Conservation (phyloP, 192 early-diverging fungal species). For the Coemansia sp. region DNA sequence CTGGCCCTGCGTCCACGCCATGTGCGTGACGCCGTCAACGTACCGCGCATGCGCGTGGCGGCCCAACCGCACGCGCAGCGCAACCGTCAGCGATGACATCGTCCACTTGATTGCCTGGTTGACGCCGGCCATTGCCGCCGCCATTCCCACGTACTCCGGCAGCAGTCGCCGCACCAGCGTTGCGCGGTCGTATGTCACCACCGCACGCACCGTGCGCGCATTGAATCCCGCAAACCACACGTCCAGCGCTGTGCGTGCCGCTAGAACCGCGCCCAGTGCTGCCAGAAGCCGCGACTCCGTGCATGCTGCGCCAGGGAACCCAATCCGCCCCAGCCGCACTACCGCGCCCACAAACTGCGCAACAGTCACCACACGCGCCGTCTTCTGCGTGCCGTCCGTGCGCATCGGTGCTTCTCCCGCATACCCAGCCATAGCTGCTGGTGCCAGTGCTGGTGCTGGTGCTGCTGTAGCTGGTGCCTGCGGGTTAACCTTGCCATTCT, state of each 20-base stretch:
- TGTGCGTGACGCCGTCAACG: slow-evolving; percentile 55
- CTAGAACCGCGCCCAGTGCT: slow-evolving; percentile 43
- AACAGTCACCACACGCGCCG: slow-evolving; percentile 49
- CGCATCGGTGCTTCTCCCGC: not conserved
- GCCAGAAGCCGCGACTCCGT: slow-evolving; percentile 44
- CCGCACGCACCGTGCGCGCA: slow-evolving; percentile 44
- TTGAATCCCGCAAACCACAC: slow-evolving; percentile 58
- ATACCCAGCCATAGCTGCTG: slow-evolving; percentile 19
- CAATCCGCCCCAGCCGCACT: slow-evolving; percentile 39
- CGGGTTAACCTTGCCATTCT: not conserved
- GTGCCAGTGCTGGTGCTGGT: slow-evolving; percentile 20
- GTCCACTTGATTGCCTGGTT: slow-evolving; percentile 57
- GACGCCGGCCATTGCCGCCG: slow-evolving; percentile 49
- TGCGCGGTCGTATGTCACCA: slow-evolving; percentile 43
- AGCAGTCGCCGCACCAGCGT: slow-evolving; percentile 45
- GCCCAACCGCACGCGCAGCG: slow-evolving; percentile 48
- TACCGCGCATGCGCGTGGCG: slow-evolving; percentile 48
- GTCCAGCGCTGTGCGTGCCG: slow-evolving; percentile 45
- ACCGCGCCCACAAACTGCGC: slow-evolving; percentile 50
- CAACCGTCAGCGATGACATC: slow-evolving; percentile 51
- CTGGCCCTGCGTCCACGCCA: slow-evolving; percentile 47
- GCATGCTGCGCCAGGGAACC: slow-evolving; percentile 38
- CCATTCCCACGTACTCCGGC: slow-evolving; percentile 54
- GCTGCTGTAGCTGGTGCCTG: slow-evolving; percentile 19
- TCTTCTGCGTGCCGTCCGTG: slow-evolving; percentile 13